Evolutionary conservation across 805 yeast species (phyloP), one percentile per base, ranked within the genome.

Genomic region (Sugiyamaella valdiviana): DNA sequence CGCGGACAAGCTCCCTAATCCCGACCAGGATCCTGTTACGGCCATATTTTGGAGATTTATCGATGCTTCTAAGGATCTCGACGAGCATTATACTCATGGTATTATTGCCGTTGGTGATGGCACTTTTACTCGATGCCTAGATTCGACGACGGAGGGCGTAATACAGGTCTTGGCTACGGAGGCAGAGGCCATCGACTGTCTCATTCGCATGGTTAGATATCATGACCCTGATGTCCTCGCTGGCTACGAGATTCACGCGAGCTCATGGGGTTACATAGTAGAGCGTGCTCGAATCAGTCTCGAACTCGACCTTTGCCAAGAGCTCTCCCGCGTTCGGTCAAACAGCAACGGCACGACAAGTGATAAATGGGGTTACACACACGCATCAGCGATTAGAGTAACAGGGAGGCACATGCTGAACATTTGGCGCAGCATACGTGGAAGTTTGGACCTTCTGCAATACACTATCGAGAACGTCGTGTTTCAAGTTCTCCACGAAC

Each of bases 241-340:
- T 0, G 98, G 97, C 0, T 93, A 76, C 62, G 99, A 93, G 59
- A 74, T 87, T 5, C 85, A 87, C 53, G 68, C 81, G 0, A 58
- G 76, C 0, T 86, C 97, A 0, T 91, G 98, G 98, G 98, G 99
- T 0, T 93, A 85, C 58, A 46, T 90, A 0, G 72, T 85, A 21
- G 93, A 85, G 45, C 63, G 99, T 5, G 42, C 42, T 17, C 42
- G 46, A 15, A 52, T 50, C 0, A 65, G 60, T 1, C 72, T 72
- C 57, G 76, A 75, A 1, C 64, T 74, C 10, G 83, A 86, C 55
- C 54, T 88, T 2, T 62, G 76, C n/a, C 68, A 72, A 0, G 75
- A 78, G 39, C 61, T 89, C 1, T 79, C 95, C 1, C 67, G 96
- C 48, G 82, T 82, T 0, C 64, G 60, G 1, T 57, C 51, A 20